Base-by-base conservation (phyloP, 306 rosid genomes). In the Prunus kanzakura region DNA sequence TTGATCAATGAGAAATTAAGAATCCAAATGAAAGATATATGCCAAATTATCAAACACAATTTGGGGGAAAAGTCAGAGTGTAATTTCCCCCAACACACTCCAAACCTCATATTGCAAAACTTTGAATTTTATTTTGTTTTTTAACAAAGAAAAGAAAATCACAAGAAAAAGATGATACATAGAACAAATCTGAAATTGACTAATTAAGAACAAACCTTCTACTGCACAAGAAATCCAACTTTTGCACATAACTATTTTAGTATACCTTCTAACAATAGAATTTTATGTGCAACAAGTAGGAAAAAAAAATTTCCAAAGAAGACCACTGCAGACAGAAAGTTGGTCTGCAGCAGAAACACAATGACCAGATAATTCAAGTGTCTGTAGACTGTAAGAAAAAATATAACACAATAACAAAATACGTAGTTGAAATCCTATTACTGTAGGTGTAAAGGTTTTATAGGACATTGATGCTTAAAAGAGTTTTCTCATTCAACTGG, bases 31-130 rank as follows among this genome's bases (percentile, higher is more conserved):
- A 29, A 55, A 73, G 6, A 67, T 35, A 20, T 8, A 71, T 12
- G 63, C 20, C 29, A 81, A 18, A 65, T 32, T 23, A 72, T 67
- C 20, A 16, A 46, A 55, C 22, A 38, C 23, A 41, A 47, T 14
- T 11, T 19, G 15, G 10, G 20, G 32, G 67, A 23, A 50, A 62
- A 38, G 43, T 20, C 46, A 12, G 62, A 6, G 11, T 0, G 16
- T 38, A 66, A 32, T n/a, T 20, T 32, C 56, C 9, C 72, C 51
- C 51, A 78, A 64, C 70, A 76, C 64, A 23, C 46, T 30, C 47
- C 71, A 79, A 66, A 76, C 20, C 72, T 69, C 50, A 83, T 80
- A 56, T 77, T 68, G 66, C 66, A 76, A 58, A 22, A 64, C 19
- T 47, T 62, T 41, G n/a, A 58, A 47, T 60, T 67, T 8, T 16